Base-by-base conservation (phyloP, 768 basidiomycete species). In the Amanita polypyramis region DNA sequence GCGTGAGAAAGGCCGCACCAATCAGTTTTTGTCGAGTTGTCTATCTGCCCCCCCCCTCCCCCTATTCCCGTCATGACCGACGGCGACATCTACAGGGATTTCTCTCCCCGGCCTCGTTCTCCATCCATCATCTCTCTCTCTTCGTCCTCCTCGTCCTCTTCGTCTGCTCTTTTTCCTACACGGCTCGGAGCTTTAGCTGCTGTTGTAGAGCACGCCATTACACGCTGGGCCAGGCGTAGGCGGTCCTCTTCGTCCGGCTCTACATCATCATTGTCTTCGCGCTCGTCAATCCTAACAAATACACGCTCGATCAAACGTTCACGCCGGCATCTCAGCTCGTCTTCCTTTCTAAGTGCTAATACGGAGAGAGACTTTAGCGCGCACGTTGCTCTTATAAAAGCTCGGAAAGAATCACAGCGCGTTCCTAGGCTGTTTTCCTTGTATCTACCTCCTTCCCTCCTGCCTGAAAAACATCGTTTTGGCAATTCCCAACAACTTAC, bases 141-240 rank as follows among this genome's bases (percentile, higher is more conserved):
- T 12, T 62, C 66, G 1, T 67, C 71, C 9, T 67, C 71, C 4
- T 70, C 70, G 8, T 68, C 68, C 11, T 69, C 70, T 10, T 65
- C 65, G 5, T 64, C 66, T 10, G 68, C 67, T 8, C 65, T 62
- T 14, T 58, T 60, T 39, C 67, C 65, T 23, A 67, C 72, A 21
- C 65, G 68, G 4, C 64, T 77, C 27, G 77, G 76, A 6, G 70
- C 72, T 17, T 67, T 80, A 27, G 72, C 82, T 15, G 72, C 80
- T 1, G 73, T 82, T 32, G 72, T 86, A 8, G 85, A 88, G 54
- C 70, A 74, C 42, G 84, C 84, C 5, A 84, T 86, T 50, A 65
- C 79, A 32, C 74, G 79, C 51, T 88, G 85, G 85, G 82, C 83
- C 17, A 69, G 52, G 23, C 55, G 63, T 47, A 59, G 61, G 25